Base-by-base conservation (phyloP, 1,139 yeast genomes). In the Candida gigantensis region DNA sequence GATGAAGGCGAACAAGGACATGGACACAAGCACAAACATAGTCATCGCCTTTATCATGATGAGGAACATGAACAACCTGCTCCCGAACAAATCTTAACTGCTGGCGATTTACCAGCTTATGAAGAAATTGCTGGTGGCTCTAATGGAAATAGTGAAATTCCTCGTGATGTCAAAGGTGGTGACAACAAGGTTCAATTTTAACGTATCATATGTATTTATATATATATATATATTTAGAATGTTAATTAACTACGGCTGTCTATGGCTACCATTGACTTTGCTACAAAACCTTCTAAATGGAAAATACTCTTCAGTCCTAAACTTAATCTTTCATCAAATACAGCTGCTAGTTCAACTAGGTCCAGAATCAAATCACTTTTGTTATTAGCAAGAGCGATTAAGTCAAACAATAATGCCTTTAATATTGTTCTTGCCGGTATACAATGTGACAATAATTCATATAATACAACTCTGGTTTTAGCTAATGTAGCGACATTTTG, bases 281-380 rank as follows among this genome's bases (percentile, higher is more conserved):
- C 97, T 12, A 86, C 78, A 57, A 88, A 92, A 1, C 97, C 98
- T 62, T 92, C 99, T 41, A 92, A 66, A 59, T 92, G 99, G 61
- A 88, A 92, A 11, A 92, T 92, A 30, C 92, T 85, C 58, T 92
- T 92, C 46, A 77, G 77, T 1, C 98, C 98, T 43, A 86, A 68
- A 45, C 92, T 78, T 43, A 92, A 69, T 40, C 99, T 76, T 54
- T 92, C 97, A 54, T 92, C 97, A 58, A 84, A 92, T 4, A 71
- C 55, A 2, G 96, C 77, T 2, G 88, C 90, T 19, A 80, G 65
- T 10, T 76, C 76, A n/a, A 87, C 78, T 34, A 92, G 68, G 11
- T 68, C 72, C 7, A 71, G 58, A 25, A 79, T 73, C 2, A 73
- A 62, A 1, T 51, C 40, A 2, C 32, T 10, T 9, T 38, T 35